phyloP scores from a whole-genome alignment of 2,329 filamentous ascomycete species.

The Penicillium sp. region DNA sequence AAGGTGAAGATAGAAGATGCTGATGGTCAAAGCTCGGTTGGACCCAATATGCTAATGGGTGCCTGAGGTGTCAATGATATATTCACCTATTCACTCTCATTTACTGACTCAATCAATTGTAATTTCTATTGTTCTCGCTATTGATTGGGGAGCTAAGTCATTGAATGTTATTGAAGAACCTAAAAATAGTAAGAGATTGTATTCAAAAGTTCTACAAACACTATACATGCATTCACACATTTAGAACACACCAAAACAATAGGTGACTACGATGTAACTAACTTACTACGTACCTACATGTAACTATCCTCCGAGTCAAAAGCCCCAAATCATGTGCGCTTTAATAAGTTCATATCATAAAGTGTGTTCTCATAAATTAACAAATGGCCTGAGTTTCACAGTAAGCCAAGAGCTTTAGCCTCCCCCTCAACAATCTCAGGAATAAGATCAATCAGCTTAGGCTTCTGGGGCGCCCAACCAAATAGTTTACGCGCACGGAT shows the following conservation, averaged over 20 bases:
- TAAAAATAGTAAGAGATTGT: background rate
- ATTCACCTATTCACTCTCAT: background rate
- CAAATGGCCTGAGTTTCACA: constrained; percentile 16
- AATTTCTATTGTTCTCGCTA: background rate
- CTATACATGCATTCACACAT: background rate
- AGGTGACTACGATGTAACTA: background rate
- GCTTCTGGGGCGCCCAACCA: constrained; percentile 42
- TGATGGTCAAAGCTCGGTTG: constrained; percentile 21
- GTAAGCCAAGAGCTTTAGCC: constrained; percentile 37
- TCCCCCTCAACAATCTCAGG: constrained; percentile 55
- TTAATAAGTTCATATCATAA: background rate
- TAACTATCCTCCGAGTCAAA: background rate
- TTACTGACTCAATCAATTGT: background rate
- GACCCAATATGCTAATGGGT: background rate
- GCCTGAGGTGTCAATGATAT: constrained; percentile 21
- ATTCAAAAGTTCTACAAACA: background rate
- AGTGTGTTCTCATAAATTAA: background rate
- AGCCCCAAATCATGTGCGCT: too few species aligned
- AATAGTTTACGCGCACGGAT: constrained; percentile 40
- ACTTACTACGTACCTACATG: background rate
- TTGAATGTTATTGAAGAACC: background rate
- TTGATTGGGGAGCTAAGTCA: background rate
- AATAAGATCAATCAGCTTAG: constrained; percentile 55
- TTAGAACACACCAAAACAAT: background rate
- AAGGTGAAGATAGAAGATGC: constrained; percentile 18